phyloP scores from a whole-genome alignment of 1,139 yeast species.

The Debaryomyces sp. region DNA sequence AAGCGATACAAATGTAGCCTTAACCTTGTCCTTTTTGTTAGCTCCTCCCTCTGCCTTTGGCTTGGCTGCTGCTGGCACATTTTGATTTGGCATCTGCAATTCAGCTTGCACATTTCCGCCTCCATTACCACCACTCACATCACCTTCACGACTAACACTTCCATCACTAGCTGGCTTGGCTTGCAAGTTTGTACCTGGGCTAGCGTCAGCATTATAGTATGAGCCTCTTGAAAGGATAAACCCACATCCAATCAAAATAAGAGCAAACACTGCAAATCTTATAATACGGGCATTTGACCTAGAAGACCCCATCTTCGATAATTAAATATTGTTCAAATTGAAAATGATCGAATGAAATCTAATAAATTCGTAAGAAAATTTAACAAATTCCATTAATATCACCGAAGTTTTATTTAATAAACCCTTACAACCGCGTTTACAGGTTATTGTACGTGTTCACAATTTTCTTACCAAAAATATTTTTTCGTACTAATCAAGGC shows the following conservation, averaged over 20 bases:
- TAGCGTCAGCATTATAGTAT: slow-evolving; percentile 36
- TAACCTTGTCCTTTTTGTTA: slow-evolving; percentile 28
- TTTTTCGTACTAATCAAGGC: background rate
- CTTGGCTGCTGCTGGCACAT: slow-evolving; percentile 11
- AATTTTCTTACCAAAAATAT: background rate
- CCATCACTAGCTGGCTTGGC: slow-evolving; percentile 12
- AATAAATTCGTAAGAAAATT: background rate
- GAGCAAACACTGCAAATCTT: slow-evolving; percentile 63
- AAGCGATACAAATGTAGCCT: slow-evolving; percentile 50
- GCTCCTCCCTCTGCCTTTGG: slow-evolving; percentile 11
- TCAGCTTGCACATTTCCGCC: slow-evolving; percentile 7
- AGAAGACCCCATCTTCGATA: slow-evolving; percentile 33
- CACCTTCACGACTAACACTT: slow-evolving; percentile 11
- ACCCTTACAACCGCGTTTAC: slow-evolving; percentile 3
- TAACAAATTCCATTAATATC: background rate
- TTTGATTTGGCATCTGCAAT: slow-evolving; percentile 14
- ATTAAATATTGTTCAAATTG: background rate
- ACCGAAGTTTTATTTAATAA: background rate
- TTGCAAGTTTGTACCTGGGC: slow-evolving; percentile 13
- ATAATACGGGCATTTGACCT: slow-evolving; percentile 65
- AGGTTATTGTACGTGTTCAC: slow-evolving; percentile 5
- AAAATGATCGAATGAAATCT: background rate
- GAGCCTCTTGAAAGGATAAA: slow-evolving; percentile 64
- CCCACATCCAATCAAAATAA: slow-evolving; percentile 58
- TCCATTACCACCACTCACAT: slow-evolving; percentile 9